A percentile compares a stretch with the other conserved stretches of the same genome.
Conservation (phyloP, 176 grass and related monocot species). For the Chrysopogon serrulatus region DNA sequence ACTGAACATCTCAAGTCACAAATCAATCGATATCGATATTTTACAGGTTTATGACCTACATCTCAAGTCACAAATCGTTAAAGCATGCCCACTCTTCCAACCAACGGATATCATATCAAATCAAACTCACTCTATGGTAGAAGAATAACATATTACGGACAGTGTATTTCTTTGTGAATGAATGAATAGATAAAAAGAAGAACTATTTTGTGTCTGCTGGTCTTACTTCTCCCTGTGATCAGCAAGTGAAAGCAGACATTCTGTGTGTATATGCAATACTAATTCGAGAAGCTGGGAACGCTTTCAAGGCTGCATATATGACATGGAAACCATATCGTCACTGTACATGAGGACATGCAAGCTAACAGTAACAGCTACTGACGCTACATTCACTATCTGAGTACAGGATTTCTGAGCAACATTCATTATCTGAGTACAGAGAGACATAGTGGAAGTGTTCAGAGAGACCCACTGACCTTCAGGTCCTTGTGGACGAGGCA, state of each 20-base stretch:
- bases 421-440: not conserved
- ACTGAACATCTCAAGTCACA: not conserved
- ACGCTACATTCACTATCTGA: not conserved
- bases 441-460: not conserved
- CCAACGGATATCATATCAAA: conserved; percentile 29
- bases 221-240: not conserved
- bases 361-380: not conserved
- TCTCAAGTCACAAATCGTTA: not conserved
- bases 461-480: not conserved
- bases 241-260: conserved; percentile 28
- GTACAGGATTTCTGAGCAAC: not conserved
- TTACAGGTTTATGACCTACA: not conserved
- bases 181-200: too few species aligned
- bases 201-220: not conserved
- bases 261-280: conserved; percentile 2
- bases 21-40: not conserved
- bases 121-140: conserved; percentile 23
- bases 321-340: not conserved
- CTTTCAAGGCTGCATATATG: not conserved
- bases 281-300: not conserved
- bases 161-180: not conserved
- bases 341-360: not conserved
- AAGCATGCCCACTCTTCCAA: conserved; percentile 4
- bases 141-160: not conserved
- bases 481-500: not conserved